Evolutionary conservation across 2,329 filamentous ascomycete genomes (phyloP).

Genomic region (Pseudodiploospora longispora): DNA sequence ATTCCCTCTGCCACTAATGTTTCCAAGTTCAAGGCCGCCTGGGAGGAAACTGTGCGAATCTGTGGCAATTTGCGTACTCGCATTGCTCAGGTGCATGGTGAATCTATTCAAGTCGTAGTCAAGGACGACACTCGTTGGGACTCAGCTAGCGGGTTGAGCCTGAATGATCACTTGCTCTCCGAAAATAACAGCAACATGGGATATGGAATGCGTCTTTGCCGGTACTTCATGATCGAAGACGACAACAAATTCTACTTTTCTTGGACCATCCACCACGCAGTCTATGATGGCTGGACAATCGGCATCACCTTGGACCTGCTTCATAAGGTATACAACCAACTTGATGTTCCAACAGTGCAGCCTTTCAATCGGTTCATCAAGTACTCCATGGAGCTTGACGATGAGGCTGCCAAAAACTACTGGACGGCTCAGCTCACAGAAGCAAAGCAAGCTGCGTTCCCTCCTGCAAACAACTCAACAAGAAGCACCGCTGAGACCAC

Average conservation of each 20-base stretch:
- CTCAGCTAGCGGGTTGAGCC: neutral
- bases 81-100: neutral
- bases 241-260: neutral
- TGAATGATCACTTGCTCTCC: no score
- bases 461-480: neutral
- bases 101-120: neutral
- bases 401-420: neutral
- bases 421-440: neutral
- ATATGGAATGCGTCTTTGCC: neutral
- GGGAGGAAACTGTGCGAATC: neutral
- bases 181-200: no score
- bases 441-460: no score
- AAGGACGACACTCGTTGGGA: neutral
- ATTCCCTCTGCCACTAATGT: neutral
- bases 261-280: slow-evolving; percentile 3
- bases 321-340: no score
- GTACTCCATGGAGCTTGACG: neutral
- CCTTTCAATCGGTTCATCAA: neutral
- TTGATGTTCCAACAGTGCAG: no score
- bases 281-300: slow-evolving; percentile 12
- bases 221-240: neutral
- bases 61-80: neutral
- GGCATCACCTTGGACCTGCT: no score
- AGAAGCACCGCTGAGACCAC: neutral
- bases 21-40: neutral